A percentile compares a stretch with the other conserved stretches of the same genome.
These are phyloP conservation scores for Chytridium lagenaria DNA, from an alignment of 371 early-diverging fungal species.

Conservation along the genomic window DNA sequence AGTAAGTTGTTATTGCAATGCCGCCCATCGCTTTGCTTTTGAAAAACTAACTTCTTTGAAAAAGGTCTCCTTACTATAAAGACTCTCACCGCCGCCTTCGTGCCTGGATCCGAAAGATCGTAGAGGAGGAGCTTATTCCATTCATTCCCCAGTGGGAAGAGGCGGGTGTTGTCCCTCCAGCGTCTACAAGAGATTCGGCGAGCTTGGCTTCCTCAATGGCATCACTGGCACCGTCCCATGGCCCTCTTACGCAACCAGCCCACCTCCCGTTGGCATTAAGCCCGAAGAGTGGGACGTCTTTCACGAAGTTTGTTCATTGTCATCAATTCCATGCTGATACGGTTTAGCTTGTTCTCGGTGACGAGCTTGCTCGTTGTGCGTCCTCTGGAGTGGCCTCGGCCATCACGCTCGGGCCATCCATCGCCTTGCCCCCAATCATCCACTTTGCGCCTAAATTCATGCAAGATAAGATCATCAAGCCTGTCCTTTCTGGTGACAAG, in stretches of 20 bases:
- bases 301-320: conserved; percentile 38
- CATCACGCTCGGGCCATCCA: conserved; percentile 32
- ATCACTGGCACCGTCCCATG: conserved; percentile 38
- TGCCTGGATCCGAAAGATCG: conserved; percentile 36
- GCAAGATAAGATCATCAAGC: conserved; percentile 40
- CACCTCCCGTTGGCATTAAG: conserved; percentile 36
- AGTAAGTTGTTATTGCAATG: conserved; percentile 26
- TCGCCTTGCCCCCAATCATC: conserved; percentile 54
- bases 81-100: conserved; percentile 53
- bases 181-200: conserved; percentile 57
- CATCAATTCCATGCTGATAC: background rate
- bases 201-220: conserved; percentile 45
- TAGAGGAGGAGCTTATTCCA: conserved; percentile 52
- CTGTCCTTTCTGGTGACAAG: conserved; percentile 50
- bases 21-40: too few species aligned
- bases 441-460: conserved; percentile 40
- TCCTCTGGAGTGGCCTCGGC: conserved; percentile 23
- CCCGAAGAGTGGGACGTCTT: conserved; percentile 49
- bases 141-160: conserved; percentile 56
- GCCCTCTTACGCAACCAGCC: conserved; percentile 35
- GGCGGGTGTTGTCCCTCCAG: conserved; percentile 53
- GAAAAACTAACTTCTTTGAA: too few species aligned
- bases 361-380: conserved; percentile 39
- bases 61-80: conserved; percentile 34
- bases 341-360: conserved; percentile 31